Percentiles rank a stretch among this genome's conserved stretches.
Evolutionary conservation across 768 basidiomycete genomes (phyloP).

Genomic region (Mycena polygramma): DNA sequence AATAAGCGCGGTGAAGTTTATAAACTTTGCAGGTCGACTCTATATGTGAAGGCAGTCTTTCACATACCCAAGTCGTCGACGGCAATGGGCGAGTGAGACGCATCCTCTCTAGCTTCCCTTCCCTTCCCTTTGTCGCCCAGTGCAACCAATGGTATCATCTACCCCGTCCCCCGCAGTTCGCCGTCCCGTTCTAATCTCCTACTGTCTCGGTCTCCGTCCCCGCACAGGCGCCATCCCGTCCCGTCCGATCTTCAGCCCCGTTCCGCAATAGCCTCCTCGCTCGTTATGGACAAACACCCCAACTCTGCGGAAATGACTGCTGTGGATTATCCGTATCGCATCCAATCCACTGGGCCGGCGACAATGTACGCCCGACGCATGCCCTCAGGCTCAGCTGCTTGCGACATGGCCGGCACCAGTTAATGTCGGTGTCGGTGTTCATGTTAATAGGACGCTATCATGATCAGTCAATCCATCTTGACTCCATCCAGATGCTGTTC

Average conservation of each 20-base stretch:
- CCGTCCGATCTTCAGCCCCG: no score
- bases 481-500: neutral
- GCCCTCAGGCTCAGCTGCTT: neutral
- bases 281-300: slow-evolving; percentile 1
- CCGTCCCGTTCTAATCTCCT: slow-evolving; percentile 11
- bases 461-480: neutral
- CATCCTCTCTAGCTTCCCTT: neutral
- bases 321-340: slow-evolving; percentile 1
- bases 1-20: no score
- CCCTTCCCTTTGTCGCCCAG: neutral
- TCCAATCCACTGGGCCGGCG: slow-evolving; percentile 20
- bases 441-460: slow-evolving; percentile 19
- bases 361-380: slow-evolving; percentile 18
- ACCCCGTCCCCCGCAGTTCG: neutral
- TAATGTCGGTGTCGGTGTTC: slow-evolving; percentile 12
- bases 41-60: no score
- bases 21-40: neutral
- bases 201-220: neutral
- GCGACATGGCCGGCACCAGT: slow-evolving; percentile 5
- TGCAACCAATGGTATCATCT: neutral
- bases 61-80: no score
- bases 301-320: slow-evolving; percentile 26
- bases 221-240: slow-evolving; percentile 1
- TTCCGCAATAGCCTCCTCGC: slow-evolving; percentile 15
- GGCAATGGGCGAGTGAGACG: no score